Base-by-base conservation (phyloP, 2,329 filamentous ascomycete species). In the Fusarium caatingaense region DNA sequence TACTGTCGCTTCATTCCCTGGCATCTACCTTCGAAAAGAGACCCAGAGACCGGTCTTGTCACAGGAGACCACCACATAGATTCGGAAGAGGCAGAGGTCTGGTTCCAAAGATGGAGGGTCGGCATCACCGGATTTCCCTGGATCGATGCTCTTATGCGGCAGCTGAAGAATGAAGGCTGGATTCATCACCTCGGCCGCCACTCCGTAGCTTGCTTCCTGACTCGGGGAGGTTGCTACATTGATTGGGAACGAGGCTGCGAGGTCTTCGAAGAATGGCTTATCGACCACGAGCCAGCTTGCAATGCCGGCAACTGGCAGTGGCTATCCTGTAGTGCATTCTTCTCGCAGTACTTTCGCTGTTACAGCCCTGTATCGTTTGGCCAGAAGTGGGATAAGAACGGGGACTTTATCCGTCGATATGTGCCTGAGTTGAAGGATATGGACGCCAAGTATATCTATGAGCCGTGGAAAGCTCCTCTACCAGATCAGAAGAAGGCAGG, bases 251-350 rank as follows among this genome's bases (percentile, higher is more conserved):
- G 92, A 20, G 92, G 92, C 2, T 90, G 89, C 8, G 91, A 92
- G 49, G 92, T 94, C 2, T 94, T 94, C 64, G 91, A 93, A 74
- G 92, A 94, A 76, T 87, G 87, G 80, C 83, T 94, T 40, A 81
- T 94, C 49, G 92, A 94, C 74, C 92, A 93, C 75, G 91, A 93
- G 76, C 84, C 88, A 0, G 89, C 91, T 3, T 92, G 90, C 76
- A 93, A 93, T 73, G 86, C 85, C 2, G 91, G 91, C 0, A 93
- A 93, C 75, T 93, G 91, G 91, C 91, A 93, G 76, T 93, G 92
- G 92, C 79, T 94, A 10, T 87, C 85, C 60, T 94, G 92, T 76
- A 89, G 90, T 0, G 92, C 92, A 0, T 94, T 94, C 78, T 94
- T 89, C 80, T 80, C 86, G 0, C 90, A 92, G 75, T 93, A 90